phyloP scores from a whole-genome alignment of 1,139 yeast species.

The Saccharomyces hybrid region DNA sequence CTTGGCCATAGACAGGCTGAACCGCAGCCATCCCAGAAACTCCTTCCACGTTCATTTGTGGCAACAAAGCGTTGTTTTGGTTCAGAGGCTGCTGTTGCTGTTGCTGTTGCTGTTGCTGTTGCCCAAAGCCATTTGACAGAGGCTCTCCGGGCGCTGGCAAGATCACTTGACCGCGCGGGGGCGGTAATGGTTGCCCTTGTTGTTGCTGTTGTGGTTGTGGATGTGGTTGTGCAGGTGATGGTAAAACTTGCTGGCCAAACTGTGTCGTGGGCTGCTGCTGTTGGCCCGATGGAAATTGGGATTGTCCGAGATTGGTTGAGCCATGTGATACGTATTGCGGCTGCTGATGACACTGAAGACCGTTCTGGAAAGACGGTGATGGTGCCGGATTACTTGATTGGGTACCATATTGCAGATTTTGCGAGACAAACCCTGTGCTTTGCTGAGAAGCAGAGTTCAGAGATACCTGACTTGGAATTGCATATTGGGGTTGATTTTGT shows the following conservation, averaged over 20 bases:
- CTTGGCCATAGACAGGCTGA: background rate
- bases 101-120: constrained; percentile 3
- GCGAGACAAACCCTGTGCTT: background rate
- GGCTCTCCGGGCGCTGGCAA: background rate
- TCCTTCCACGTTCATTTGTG: background rate
- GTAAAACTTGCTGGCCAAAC: background rate
- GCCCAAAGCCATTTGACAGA: constrained; percentile 1
- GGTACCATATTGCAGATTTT: background rate
- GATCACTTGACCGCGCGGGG: background rate
- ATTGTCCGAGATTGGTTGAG: background rate
- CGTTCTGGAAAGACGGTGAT: background rate
- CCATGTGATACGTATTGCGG: constrained; percentile 7
- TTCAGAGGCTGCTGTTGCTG: constrained; percentile 4
- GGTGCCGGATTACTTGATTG: background rate
- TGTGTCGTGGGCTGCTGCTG: background rate
- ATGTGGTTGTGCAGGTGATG: constrained; percentile 4
- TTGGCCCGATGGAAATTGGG: background rate
- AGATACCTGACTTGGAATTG: background rate
- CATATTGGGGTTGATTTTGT: background rate
- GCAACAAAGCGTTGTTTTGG: constrained; percentile 2
- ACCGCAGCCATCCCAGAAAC: background rate
- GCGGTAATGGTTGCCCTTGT: constrained; percentile 6
- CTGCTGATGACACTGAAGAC: constrained; percentile 6
- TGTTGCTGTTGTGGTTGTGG: constrained; percentile 8
- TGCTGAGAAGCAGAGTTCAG: background rate